Evolutionary conservation across 495 filamentous ascomycete species (phyloP).

Genomic region (Lepidopterella palustris): DNA sequence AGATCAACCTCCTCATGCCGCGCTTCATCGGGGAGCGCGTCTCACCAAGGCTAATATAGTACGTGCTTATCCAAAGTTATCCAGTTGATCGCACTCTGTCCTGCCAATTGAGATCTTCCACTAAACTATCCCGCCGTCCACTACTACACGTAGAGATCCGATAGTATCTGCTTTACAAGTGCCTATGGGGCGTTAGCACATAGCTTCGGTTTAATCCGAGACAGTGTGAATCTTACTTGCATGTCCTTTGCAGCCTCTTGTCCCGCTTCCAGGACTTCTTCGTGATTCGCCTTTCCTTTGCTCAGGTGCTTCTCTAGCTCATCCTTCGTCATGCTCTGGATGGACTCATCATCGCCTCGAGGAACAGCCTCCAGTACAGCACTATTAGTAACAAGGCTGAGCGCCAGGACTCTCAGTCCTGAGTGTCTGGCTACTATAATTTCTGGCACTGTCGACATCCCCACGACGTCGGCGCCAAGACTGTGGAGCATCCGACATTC

Average conservation of each 20-base stretch:
- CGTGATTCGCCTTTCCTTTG: conserved; percentile 62
- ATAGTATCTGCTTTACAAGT: conserved; percentile 37
- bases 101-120: not conserved
- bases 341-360: conserved; percentile 48
- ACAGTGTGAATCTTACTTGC: conserved; percentile 46
- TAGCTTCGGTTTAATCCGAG: not conserved
- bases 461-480: conserved; percentile 66
- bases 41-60: too few species aligned
- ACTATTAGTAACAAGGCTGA: conserved; percentile 72
- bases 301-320: conserved; percentile 53
- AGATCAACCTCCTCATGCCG: too few species aligned
- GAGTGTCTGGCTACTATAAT: conserved; percentile 68
- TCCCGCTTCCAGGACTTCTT: conserved; percentile 65
- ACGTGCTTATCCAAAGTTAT: too few species aligned
- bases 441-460: conserved; percentile 76
- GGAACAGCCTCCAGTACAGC: conserved; percentile 59
- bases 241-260: conserved; percentile 57
- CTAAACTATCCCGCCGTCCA: not conserved
- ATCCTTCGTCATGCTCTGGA: conserved; percentile 37
- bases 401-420: conserved; percentile 61
- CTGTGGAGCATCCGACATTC: conserved; percentile 66
- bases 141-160: conserved; percentile 22
- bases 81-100: too few species aligned
- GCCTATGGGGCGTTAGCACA: conserved; percentile 2
- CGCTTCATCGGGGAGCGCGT: too few species aligned